A percentile compares a stretch with the other conserved stretches of the same genome.
These are phyloP conservation scores for Ganoderma resinaceum DNA, from an alignment of 1,284 basidiomycete species.

Conservation along the genomic window DNA sequence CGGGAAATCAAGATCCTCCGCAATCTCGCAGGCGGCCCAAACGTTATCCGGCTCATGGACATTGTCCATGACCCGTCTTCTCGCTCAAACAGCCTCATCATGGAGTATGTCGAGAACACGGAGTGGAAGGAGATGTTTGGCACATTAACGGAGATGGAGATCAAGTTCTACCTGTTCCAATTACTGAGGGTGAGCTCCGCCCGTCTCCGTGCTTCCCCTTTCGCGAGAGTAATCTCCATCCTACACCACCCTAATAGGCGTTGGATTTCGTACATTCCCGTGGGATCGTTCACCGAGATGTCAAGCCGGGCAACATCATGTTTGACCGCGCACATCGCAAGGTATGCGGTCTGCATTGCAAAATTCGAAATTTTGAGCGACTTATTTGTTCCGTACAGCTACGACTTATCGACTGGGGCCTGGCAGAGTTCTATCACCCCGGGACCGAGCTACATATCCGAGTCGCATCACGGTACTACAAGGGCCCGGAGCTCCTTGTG, in stretches of 20 bases:
- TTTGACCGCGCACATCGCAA: slow-evolving; percentile 84
- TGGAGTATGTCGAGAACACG: slow-evolving; percentile 85
- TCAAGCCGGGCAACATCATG: slow-evolving; percentile 94
- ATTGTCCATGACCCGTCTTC: slow-evolving; percentile 81
- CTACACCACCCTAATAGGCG: slow-evolving; percentile 53
- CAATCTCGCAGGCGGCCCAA: slow-evolving; percentile 87
- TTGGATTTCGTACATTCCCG: slow-evolving; percentile 90
- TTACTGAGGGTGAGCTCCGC: slow-evolving; percentile 69
- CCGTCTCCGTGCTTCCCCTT: neutral
- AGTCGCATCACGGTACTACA: slow-evolving; percentile 91
- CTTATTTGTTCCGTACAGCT: slow-evolving; percentile 50
- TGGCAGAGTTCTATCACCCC: slow-evolving; percentile 93
- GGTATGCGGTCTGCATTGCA: slow-evolving; percentile 47
- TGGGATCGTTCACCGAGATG: slow-evolving; percentile 92
- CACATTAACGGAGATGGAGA: slow-evolving; percentile 80
- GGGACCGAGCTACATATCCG: slow-evolving; percentile 88
- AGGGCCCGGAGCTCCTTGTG: slow-evolving; percentile 88
- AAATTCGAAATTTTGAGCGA: neutral
- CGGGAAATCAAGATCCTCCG: slow-evolving; percentile 92
- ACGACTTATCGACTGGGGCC: slow-evolving; percentile 90
- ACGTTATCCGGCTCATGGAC: slow-evolving; percentile 84
- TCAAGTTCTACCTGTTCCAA: slow-evolving; percentile 88
- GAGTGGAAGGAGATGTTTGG: slow-evolving; percentile 87
- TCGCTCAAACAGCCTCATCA: slow-evolving; percentile 85
- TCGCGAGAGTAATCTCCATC: neutral